Conservation (phyloP, 805 yeast genomes). For the Metschnikowia lochheadii region DNA sequence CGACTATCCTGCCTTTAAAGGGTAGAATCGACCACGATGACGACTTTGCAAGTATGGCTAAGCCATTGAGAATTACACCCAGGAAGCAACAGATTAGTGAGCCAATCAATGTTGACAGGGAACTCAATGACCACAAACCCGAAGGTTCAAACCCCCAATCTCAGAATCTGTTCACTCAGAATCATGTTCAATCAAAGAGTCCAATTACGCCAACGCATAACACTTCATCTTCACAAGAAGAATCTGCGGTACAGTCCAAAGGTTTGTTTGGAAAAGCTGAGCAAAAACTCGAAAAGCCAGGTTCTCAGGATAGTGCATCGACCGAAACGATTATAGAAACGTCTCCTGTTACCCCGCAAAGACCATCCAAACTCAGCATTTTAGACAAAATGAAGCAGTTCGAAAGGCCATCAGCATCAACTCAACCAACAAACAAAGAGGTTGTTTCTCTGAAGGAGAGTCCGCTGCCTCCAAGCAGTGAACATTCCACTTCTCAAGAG, state of each 20-base stretch:
- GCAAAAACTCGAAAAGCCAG: background rate
- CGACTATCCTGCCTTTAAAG: background rate
- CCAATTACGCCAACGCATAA: background rate
- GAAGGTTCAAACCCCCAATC: background rate
- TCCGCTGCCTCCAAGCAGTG: background rate
- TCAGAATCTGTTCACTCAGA: background rate
- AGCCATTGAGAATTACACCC: constrained; percentile 12
- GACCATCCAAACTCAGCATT: constrained; percentile 14
- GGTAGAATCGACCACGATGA: background rate
- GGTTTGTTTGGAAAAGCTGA: background rate
- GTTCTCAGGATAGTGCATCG: background rate
- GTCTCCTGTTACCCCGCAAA: background rate
- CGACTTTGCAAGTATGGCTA: constrained; percentile 5
- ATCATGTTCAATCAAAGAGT: background rate
- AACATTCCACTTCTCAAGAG: background rate
- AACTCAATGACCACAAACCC: background rate
- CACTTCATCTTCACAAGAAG: background rate
- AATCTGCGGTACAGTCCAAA: background rate
- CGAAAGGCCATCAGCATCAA: constrained; percentile 15
- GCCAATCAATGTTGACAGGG: background rate
- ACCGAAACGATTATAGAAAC: background rate
- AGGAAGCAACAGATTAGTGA: background rate
- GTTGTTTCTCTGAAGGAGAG: background rate
- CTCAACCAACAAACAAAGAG: background rate
- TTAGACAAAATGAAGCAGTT: constrained; percentile 37